Base-by-base conservation (phyloP, 2,329 filamentous ascomycete genomes). In the Aschersonia sp. region DNA sequence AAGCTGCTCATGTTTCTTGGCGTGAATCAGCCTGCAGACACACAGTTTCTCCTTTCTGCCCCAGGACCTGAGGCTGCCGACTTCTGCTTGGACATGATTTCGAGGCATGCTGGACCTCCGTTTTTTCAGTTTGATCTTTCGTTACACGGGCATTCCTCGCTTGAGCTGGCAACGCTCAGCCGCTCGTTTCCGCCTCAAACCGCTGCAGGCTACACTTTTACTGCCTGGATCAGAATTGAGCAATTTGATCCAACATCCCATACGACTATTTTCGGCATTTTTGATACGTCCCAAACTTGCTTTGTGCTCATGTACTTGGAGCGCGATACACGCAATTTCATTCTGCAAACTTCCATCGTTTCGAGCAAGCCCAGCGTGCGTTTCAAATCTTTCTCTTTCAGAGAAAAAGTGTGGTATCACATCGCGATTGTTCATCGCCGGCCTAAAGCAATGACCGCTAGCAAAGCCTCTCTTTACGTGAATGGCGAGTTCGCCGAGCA, bases 71-170 rank as follows among this genome's bases (percentile, higher is more conserved):
- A 68, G 44, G 72, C 76, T 0, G 74, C 85, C 10, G 76, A 83
- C 45, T 92, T 94, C 58, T 78, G 73, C 52, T 69, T 94, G 22
- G 75, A 80, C 46, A 83, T 85, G 60, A 78, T 94, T 54, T 79
- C 81, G 52, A 73, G 73, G 45, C 87, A 90, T 50, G 81, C 83
- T 53, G 78, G 80, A 11, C 87, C 92, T 5, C 79, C 89, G 0
- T 89, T 86, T 61, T 84, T 98, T 55, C 88, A 97, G 56, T 97
- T 98, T 63, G 92, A 98, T 61, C 72, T 98, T 29, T 92, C 88
- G 1, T 68, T 87, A 12, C 76, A 88, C 61, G 94, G 94, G 0
- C 90, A 87, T 63, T 85, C 87, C 11, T 95, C 92, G 0, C 78
- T 97, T 52, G 94, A 98, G 61, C 71, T 98, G 31, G 79, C 87